Base-by-base conservation (phyloP, 805 yeast genomes). In the Saturnispora quitensis region DNA sequence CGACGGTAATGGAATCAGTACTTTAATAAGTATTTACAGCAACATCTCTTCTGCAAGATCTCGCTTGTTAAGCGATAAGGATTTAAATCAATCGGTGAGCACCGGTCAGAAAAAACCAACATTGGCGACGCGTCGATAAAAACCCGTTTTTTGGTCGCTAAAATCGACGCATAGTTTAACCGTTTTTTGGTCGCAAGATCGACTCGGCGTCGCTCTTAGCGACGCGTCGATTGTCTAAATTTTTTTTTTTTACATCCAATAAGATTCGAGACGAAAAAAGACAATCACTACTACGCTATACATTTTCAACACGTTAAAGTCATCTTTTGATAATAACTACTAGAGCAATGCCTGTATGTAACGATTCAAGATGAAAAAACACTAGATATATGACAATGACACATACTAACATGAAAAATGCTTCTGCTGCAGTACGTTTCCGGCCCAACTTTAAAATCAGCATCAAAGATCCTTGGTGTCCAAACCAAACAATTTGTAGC, bases 381-480 rank as follows among this genome's bases (percentile, higher is more conserved):
- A 28, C 17, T 12, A n/a, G 9, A 13, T 7, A n/a, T 17, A n/a
- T 18, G 10, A 10, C 22, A 18, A 10, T 18, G 22, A n/a, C 12
- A 5, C n/a, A 44, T 51, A 53, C 56, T 55, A 50, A 50, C 58
- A 48, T 22, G 5, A 40, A 6, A 25, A 25, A 6, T 25, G 28
- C 28, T 5, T 25, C 10, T 10, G 17, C 22, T 40, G 36, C 35
- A 75, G 76, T 82, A 82, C 80, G 65, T 77, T 58, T 73, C 76
- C 62, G 79, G 77, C 62, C 80, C 58, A 33, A 27, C 45, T 34
- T 52, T 85, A 59, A 73, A 58, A 28, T 70, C 76, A 68, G 82
- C 80, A 67, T 65, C 77, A 28, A 56, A 53, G 24, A 20, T 56
- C 40, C 51, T 45, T 38, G 58, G 58, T 40, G 46, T 47, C 24